Evolutionary conservation across 164 flowering plant species (phyloP), one percentile per base, ranked within the genome.

Genomic region (Macadamia tetraphylla): DNA sequence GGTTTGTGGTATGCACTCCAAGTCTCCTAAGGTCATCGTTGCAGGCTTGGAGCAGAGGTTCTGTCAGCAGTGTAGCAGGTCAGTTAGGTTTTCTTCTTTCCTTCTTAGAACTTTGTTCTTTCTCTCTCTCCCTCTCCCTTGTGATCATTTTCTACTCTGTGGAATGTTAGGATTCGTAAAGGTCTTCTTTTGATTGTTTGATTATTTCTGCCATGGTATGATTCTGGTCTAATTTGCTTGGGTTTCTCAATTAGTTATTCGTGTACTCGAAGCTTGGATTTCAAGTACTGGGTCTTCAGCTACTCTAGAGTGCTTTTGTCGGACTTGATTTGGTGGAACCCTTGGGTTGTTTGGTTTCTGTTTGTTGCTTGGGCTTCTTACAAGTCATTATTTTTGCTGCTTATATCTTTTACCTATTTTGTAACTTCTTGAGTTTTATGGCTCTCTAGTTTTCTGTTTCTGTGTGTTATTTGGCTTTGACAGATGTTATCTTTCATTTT

Each of bases 21-120:
- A 88, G 75, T 77, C 88, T 15, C 75, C 88, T 9, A 74, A 64
- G 60, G 96, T 89, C 43, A 73, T 74, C 75, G 96, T 85, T 62
- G 78, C 74, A 29, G 89, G 92, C 4, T 17, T 84, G 57, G 81
- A 87, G 70, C 89, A 85, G 74, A 78, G 91, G 73, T 85, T 85
- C 70, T 85, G 88, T 70, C 88, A 85, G 69, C 88, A 85, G 79
- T 85, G 89, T 69, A 85, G 89, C 84, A 83, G 89, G 89, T 85
- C 66, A 60, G 62, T 31, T 32, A 30, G 44, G 6, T 60, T 60
- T 4, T 60, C 31, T 60, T 60, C 6, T 15, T 31, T 18, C 18
- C 5, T 8, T 6, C 18, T 18, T n/a, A 17, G 17, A 17, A 17
- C 9, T 56, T 55, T 3, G 17, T 17, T 18, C 3, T 18, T 17